phyloP scores from a whole-genome alignment of 768 basidiomycete species.

The Pleurotus eryngii region DNA sequence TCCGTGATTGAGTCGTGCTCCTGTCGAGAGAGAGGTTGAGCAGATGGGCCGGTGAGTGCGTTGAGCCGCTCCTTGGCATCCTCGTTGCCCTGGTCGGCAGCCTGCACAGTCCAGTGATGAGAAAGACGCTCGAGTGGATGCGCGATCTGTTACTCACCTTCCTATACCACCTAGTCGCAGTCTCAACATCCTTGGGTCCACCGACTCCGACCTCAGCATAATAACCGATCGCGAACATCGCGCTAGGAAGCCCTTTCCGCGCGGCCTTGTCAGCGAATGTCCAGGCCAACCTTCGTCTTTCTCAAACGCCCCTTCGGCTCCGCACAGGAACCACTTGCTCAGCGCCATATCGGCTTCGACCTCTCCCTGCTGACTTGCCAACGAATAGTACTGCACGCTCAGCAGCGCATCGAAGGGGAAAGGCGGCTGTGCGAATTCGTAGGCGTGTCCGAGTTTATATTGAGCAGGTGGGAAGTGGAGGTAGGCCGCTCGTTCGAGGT shows the following conservation, averaged over 20 bases:
- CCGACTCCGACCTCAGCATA: constrained; percentile 93
- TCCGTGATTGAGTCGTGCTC: constrained; percentile 83
- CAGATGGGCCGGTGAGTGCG: constrained; percentile 61
- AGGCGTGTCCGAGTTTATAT: constrained; percentile 89
- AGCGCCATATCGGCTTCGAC: constrained; percentile 95
- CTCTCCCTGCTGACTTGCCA: constrained; percentile 83
- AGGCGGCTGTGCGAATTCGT: constrained; percentile 85
- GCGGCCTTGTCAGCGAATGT: constrained; percentile 91
- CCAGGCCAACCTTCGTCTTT: constrained; percentile 85
- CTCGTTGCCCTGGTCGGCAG: constrained; percentile 70
- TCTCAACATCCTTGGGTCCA: constrained; percentile 54
- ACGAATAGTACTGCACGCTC: constrained; percentile 85
- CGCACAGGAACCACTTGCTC: constrained; percentile 96
- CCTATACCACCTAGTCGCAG: constrained; percentile 77
- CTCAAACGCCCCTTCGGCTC: constrained; percentile 58
- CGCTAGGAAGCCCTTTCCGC: constrained; percentile 67
- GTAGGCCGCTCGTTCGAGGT: constrained; percentile 83
- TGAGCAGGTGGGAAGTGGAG: constrained; percentile 83
- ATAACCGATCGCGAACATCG: constrained; percentile 95
- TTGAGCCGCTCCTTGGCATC: constrained; percentile 76
- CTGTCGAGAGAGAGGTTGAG: constrained; percentile 65
- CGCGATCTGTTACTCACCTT: constrained; percentile 24
- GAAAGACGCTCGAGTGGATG: constrained; percentile 2
- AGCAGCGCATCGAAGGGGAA: constrained; percentile 87
- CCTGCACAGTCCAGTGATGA: constrained; percentile 39